Base-by-base conservation (phyloP, 257 asterid genomes). In the Buddleja alternifolia region DNA sequence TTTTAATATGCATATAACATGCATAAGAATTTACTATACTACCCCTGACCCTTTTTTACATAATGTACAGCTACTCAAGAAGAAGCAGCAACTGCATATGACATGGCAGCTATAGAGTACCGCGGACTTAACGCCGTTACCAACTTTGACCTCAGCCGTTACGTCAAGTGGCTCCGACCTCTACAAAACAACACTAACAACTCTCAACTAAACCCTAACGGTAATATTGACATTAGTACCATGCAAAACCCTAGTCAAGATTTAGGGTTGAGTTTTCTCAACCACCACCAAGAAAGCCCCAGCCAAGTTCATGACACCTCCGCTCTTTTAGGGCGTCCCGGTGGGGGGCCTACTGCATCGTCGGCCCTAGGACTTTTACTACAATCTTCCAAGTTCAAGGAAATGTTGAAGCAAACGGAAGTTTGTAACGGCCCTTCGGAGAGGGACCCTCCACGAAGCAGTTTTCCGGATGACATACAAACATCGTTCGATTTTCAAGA, bases 391-490 rank as follows among this genome's bases (percentile, higher is more conserved):
- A 84, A 83, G 69, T 87, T 85, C 50, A 83, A 84, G 67, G 96
- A 89, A 65, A 82, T 88, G 85, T 65, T 85, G 48, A 86, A 82
- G 73, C 76, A 77, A 66, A 75, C 87, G 4, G 48, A 80, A 9
- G 63, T 64, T 0, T 61, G 56, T 37, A 76, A 67, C 44, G 56
- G 78, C 8, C 79, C 86, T 17, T 37, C 61, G 6, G 88, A 79
- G 61, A 47, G 80, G 0, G 81, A 79, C 24, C 89, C 88, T 0
- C 82, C 87, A 1, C 75, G 95, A 47, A 87, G 95, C 55, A 60
- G 82, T 72, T 91, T 94, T 73, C 99, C 99, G 0, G 97, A 89
- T 2, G 96, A 94, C 68, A 86, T 94, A 44, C 99, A 94, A 61
- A 94, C 99, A 1, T 91, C 86, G 56, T 94, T 94, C 7, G 97